Evolutionary conservation across 176 grass and related monocot species (phyloP).

Genomic region (Triticum timopheevii): DNA sequence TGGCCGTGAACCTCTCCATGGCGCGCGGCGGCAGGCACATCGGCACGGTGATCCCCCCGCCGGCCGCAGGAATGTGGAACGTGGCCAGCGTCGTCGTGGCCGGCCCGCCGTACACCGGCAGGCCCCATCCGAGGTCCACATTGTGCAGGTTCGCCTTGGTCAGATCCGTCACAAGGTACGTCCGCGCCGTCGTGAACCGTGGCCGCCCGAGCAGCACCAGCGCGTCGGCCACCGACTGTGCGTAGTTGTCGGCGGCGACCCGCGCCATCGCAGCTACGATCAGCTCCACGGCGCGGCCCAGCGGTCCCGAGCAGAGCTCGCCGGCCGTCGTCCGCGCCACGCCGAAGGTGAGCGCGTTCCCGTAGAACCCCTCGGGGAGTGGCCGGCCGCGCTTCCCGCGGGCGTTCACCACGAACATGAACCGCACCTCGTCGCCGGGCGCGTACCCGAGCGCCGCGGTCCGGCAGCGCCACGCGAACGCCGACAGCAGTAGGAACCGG

Average conservation of each 20-base stretch:
- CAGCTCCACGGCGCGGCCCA: conserved; percentile 29
- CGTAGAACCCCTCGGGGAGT: conserved; percentile 50
- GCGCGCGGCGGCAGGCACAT: conserved; percentile 8
- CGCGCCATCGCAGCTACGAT: conserved; percentile 29
- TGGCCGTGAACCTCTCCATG: conserved; percentile 24
- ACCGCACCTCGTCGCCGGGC: conserved; percentile 27
- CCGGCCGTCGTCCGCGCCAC: conserved; percentile 30
- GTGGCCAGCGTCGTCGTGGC: conserved; percentile 38
- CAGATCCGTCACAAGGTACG: conserved; percentile 37
- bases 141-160: conserved; percentile 30
- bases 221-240: conserved; percentile 35
- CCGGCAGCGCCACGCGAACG: conserved; percentile 39
- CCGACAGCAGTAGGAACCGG: conserved; percentile 27
- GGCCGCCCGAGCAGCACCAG: conserved; percentile 35
- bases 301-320: conserved; percentile 24
- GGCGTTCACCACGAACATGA: conserved; percentile 41
- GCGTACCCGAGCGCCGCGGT: conserved; percentile 29
- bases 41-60: conserved; percentile 35
- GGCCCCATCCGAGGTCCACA: conserved; percentile 38
- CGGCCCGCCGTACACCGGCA: conserved; percentile 28
- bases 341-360: conserved; percentile 39
- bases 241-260: conserved; percentile 21
- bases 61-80: not conserved
- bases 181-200: conserved; percentile 32
- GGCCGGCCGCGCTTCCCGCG: conserved; percentile 23